Evolutionary conservation across 129 eudicot genomes (phyloP).

Genomic region (Pittosporum tobira): DNA sequence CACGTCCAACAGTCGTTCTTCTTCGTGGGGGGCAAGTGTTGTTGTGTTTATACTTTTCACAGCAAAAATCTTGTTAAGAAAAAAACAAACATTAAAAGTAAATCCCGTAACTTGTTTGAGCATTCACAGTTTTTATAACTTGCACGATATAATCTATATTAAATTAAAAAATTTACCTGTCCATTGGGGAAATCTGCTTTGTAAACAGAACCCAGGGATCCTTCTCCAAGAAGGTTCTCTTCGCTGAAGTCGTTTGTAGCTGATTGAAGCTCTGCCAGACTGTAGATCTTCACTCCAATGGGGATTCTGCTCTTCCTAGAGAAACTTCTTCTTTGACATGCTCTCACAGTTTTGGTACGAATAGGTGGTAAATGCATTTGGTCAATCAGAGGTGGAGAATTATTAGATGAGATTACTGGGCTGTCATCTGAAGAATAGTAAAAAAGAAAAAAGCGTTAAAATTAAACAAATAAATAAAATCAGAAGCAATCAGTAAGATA

Average conservation of each 20-base stretch:
- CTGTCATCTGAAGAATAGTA: constrained; percentile 31
- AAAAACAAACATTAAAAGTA: neutral
- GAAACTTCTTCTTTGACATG: constrained; percentile 54
- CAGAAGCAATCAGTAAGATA: neutral
- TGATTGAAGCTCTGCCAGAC: constrained; percentile 54
- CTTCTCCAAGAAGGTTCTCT: constrained; percentile 73
- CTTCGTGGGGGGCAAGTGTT: constrained; percentile 60
- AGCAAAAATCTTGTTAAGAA: constrained; percentile 44
- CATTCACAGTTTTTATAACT: neutral
- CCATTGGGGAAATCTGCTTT: constrained; percentile 89
- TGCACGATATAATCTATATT: neutral
- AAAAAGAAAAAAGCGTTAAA: constrained; percentile 39
- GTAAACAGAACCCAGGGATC: constrained; percentile 82
- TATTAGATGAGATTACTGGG: constrained; percentile 29
- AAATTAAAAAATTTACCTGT: constrained; percentile 29
- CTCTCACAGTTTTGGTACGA: constrained; percentile 40
- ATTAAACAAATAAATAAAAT: constrained; percentile 2
- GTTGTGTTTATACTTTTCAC: constrained; percentile 67
- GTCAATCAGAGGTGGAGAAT: constrained; percentile 44
- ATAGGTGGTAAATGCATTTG: constrained; percentile 41
- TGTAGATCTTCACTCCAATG: constrained; percentile 51
- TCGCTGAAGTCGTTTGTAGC: constrained; percentile 69
- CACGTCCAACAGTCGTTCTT: constrained; percentile 67
- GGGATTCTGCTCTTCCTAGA: constrained; percentile 44
- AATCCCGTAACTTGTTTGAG: neutral